phyloP scores from a whole-genome alignment of 352 stramenopile species.

The Phytophthora meadii region DNA sequence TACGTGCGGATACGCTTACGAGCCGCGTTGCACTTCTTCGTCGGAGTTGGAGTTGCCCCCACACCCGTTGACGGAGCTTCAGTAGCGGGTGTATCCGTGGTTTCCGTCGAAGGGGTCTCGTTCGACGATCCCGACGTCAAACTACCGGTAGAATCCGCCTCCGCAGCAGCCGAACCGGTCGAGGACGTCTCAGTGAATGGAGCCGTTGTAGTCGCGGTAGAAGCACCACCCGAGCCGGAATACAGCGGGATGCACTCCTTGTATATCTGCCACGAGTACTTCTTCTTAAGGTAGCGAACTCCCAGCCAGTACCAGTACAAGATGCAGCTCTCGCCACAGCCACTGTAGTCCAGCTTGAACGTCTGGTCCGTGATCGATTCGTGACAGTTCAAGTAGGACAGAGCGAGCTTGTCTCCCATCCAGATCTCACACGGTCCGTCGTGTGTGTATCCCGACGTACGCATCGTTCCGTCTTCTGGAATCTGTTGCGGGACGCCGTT shows the following conservation, averaged over 20 bases:
- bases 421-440: constrained; percentile 53
- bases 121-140: too few species aligned
- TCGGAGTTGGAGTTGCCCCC: constrained; percentile 3
- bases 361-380: constrained; percentile 36
- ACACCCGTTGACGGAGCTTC: constrained; percentile 14
- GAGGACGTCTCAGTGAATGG: constrained; percentile 6
- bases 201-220: constrained; percentile 9
- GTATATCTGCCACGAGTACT: constrained; percentile 54
- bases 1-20: constrained; percentile 21
- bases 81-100: too few species aligned
- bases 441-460: constrained; percentile 56
- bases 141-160: constrained; percentile 10
- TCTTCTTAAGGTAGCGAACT: constrained; percentile 36
- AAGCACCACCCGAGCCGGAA: constrained; percentile 6
- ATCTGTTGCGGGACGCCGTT: constrained; percentile 41
- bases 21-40: constrained; percentile 24
- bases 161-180: constrained; percentile 14
- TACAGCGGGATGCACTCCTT: constrained; percentile 48
- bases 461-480: constrained; percentile 34
- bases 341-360: constrained; percentile 36
- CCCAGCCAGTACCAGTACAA: constrained; percentile 50
- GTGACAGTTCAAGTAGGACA: constrained; percentile 40
- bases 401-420: constrained; percentile 38
- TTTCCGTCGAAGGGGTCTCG: too few species aligned
- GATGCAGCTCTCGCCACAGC: constrained; percentile 37